Evolutionary conservation across 192 early-diverging fungal genomes (phyloP), one percentile per base, ranked within the genome.

Genomic region (Cladochytrium replicatum): DNA sequence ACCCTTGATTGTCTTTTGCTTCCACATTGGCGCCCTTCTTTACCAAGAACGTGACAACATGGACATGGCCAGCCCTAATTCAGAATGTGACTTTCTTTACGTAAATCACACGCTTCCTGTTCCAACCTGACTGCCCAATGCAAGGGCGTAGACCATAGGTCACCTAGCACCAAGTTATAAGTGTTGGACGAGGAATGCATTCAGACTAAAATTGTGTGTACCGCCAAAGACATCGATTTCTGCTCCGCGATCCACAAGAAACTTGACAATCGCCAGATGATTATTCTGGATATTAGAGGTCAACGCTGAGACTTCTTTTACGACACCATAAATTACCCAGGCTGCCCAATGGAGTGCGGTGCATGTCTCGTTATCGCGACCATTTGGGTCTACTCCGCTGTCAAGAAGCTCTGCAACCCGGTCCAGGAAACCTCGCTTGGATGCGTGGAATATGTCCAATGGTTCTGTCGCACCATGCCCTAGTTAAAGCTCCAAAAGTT

Each of bases 101-200:
- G 15, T 2, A n/a, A 4, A 25, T 22, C 26, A 23, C 4, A 13
- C n/a, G n/a, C n/a, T n/a, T n/a, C n/a, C n/a, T n/a, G n/a, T n/a
- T n/a, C n/a, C 52, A 60, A 82, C 77, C 86, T 73, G 39, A 83
- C 60, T 19, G 92, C 93, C 94, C 94, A 98, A 48, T 95, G 92
- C 46, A 98, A 61, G 3, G 93, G 89, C 7, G 90, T 85, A 2
- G 91, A 88, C n/a, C 69, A 58, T 22, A 87, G 66, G 11, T 89
- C 84, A 30, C 66, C 62, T 62, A 25, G 13, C 24, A 3, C 7
- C 6, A 28, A 23, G 9, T 4, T 8, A 39, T 29, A 6, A 7
- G 47, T 6, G 8, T 42, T 11, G 44, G 39, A 17, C 47, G 23
- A 27, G 9, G 21, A 45, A 48, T 48, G 9, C 7, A 48, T 48